These are phyloP conservation scores for Nannochloropsis salina DNA, from an alignment of 108 stramenopile species.

Conservation along the genomic window DNA sequence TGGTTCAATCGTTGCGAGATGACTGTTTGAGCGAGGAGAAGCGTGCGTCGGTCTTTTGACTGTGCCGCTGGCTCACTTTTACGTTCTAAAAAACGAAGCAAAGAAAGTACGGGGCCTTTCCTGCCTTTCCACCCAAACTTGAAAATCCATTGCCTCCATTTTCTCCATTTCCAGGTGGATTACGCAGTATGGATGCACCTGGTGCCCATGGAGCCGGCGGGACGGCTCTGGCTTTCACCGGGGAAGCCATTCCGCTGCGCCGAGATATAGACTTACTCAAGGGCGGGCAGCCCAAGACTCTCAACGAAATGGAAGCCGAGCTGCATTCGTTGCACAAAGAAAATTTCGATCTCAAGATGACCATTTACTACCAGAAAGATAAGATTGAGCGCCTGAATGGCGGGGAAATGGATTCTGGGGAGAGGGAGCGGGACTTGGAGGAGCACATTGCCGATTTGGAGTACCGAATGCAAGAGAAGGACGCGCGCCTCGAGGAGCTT, in stretches of 20 bases:
- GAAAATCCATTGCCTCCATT: too few species aligned
- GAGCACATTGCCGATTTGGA: slow-evolving; percentile 20
- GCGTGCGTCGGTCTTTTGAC: too few species aligned
- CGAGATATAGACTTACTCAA: not conserved
- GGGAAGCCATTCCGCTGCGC: not conserved
- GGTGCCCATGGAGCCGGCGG: not conserved
- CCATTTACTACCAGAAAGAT: slow-evolving; percentile 13
- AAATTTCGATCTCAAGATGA: slow-evolving; percentile 18
- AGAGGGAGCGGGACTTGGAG: slow-evolving; percentile 9
- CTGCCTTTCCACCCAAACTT: too few species aligned
- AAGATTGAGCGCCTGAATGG: not conserved
- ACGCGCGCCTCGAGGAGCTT: slow-evolving; percentile 4
- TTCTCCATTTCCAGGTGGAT: too few species aligned
- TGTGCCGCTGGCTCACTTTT: too few species aligned
- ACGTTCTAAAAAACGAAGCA: too few species aligned
- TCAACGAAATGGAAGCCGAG: not conserved
- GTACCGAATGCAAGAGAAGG: slow-evolving; percentile 17
- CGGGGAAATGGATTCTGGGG: slow-evolving; percentile 4
- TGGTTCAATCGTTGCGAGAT: too few species aligned
- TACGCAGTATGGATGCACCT: not conserved
- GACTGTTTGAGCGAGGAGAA: too few species aligned
- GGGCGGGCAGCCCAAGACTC: slow-evolving; percentile 19
- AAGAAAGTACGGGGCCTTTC: too few species aligned
- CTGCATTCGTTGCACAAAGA: slow-evolving; percentile 12
- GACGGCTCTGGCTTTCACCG: not conserved